Evolutionary conservation across 345 rosid species (phyloP), one percentile per base, ranked within the genome.

Genomic region (Ricinus communis): DNA sequence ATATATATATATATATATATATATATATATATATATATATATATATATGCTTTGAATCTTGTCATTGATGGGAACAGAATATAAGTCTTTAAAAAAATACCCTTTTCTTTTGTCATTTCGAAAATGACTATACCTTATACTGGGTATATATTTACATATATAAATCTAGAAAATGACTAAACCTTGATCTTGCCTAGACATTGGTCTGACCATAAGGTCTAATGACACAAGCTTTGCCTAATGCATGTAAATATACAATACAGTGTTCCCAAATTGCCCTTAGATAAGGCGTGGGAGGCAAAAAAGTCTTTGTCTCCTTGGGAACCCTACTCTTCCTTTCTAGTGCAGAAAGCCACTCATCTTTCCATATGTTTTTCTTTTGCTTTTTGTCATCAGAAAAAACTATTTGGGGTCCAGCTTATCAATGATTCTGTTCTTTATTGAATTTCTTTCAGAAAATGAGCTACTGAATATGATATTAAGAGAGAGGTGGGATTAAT

Each of bases 181-280:
- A 72, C 80, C 68, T 76, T 41, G 45, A 62, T 74, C 68, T 55
- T 55, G 67, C 50, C 27, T 64, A 65, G 81, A 76, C 85, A 63
- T 76, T 66, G n/a, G 65, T 72, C 83, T 78, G 86, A 72, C 76
- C 83, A 45, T 63, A 73, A 47, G 81, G 69, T 75, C 70, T 74
- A 75, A 56, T 61, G 68, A 51, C n/a, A 81, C 78, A 68, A 73
- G 62, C 54, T 62, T 50, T 59, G 38, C 62, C 33, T 24, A 11
- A 57, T 30, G 5, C 43, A 38, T 38, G 47, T 28, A 58, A 5
- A 16, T 22, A 28, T 0, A 51, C 12, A 46, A 16, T 3, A 16
- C 7, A 28, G 21, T 60, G 24, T 71, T 5, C 76, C 80, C 27
- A 67, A 65, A 78, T 51, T 76, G 79, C 70, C 77, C 67, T 73